These are phyloP conservation scores for Nicotiana knightiana DNA, from an alignment of 257 asterid genomes.

Conservation along the genomic window DNA sequence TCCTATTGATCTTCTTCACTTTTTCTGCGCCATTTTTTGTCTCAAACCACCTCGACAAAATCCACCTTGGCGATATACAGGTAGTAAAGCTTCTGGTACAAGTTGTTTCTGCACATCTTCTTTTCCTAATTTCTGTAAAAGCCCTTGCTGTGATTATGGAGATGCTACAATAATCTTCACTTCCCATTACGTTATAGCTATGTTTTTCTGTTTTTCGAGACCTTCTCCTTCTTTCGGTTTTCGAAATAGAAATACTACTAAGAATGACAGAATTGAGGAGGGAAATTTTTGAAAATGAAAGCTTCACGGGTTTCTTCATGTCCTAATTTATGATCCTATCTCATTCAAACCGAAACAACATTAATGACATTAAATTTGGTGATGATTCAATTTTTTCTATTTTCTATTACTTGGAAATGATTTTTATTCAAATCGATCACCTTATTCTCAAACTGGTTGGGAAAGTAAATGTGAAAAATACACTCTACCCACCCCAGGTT, in stretches of 20 bases:
- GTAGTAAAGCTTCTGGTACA: constrained; percentile 36
- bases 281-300: not conserved
- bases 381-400: not conserved
- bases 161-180: constrained; percentile 17
- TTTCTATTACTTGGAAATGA: too few species aligned
- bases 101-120: constrained; percentile 17
- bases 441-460: not conserved
- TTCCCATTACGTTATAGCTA: not conserved
- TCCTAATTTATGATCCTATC: not conserved
- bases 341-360: not conserved
- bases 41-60: constrained; percentile 35
- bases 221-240: not conserved
- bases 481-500: not conserved
- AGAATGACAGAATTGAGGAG: not conserved
- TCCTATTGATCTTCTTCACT: not conserved
- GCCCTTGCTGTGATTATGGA: constrained; percentile 12
- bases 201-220: too few species aligned
- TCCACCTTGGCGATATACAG: constrained; percentile 44
- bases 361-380: not conserved
- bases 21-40: constrained; percentile 17
- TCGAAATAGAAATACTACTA: not conserved
- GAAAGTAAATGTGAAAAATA: not conserved
- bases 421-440: not conserved
- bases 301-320: not conserved
- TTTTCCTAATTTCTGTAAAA: constrained; percentile 10